These are phyloP conservation scores for Yarrowia yakushimensis DNA, from an alignment of 805 yeast genomes.

Conservation along the genomic window DNA sequence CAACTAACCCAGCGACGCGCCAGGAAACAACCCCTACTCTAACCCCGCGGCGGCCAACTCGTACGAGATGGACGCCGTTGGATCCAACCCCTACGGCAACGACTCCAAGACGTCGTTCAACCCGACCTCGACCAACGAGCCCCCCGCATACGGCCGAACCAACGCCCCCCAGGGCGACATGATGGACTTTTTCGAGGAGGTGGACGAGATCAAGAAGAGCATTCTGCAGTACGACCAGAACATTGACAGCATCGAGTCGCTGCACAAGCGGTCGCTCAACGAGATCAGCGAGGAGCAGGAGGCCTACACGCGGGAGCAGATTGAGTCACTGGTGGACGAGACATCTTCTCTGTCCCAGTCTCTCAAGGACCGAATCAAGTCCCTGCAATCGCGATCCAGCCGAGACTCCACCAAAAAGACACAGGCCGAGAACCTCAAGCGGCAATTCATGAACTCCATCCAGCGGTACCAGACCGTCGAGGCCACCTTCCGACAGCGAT, in stretches of 20 bases:
- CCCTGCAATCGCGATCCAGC: slow-evolving; percentile 54
- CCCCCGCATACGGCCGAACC: slow-evolving; percentile 11
- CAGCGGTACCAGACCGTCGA: slow-evolving; percentile 85
- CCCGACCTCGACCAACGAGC: slow-evolving; percentile 11
- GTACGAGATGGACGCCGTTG: slow-evolving; percentile 25
- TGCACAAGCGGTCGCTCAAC: slow-evolving; percentile 66
- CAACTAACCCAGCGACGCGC: slow-evolving; percentile 20
- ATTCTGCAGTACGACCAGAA: slow-evolving; percentile 67
- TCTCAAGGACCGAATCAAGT: slow-evolving; percentile 72
- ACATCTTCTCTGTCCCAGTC: slow-evolving; percentile 72
- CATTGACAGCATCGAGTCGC: slow-evolving; percentile 63
- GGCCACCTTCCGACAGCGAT: slow-evolving; percentile 78
- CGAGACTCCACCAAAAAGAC: slow-evolving; percentile 74
- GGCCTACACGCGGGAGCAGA: slow-evolving; percentile 63
- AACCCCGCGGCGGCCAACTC: slow-evolving; percentile 23
- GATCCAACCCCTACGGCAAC: slow-evolving; percentile 15
- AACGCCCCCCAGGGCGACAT: slow-evolving; percentile 45
- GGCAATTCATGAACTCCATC: slow-evolving; percentile 77
- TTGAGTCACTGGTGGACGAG: slow-evolving; percentile 73
- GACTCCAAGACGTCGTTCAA: slow-evolving; percentile 7
- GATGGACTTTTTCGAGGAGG: slow-evolving; percentile 63
- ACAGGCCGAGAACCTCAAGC: slow-evolving; percentile 86
- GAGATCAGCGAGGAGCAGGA: slow-evolving; percentile 67
- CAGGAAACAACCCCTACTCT: slow-evolving; percentile 20
- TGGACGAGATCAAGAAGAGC: slow-evolving; percentile 63